A percentile compares a stretch with the other conserved stretches of the same genome.
Conservation (phyloP, 2,329 filamentous ascomycete genomes). For the Clarireedia sp. region DNA sequence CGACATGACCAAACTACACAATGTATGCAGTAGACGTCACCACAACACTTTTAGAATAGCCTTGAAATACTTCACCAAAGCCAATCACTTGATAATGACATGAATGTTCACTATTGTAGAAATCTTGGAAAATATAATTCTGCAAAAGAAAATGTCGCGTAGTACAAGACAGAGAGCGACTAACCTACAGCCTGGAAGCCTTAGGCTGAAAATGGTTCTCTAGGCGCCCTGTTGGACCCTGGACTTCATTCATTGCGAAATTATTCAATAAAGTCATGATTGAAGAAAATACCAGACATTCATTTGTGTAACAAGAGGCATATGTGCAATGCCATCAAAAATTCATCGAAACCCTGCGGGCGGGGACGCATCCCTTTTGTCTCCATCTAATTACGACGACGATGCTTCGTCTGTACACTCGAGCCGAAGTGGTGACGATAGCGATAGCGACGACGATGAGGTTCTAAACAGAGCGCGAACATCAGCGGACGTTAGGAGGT, state of each 20-base stretch:
- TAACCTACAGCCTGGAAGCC: not conserved
- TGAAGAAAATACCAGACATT: not conserved
- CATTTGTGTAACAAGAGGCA: not conserved
- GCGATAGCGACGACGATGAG: slow-evolving; percentile 69
- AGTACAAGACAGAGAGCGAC: not conserved
- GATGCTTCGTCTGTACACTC: slow-evolving; percentile 60
- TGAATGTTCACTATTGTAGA: not conserved
- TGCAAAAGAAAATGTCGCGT: not conserved
- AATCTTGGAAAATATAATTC: not conserved
- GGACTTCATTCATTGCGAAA: not conserved
- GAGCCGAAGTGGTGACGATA: slow-evolving; percentile 60
- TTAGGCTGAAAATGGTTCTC: not conserved
- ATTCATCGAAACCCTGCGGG: not conserved
- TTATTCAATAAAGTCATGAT: not conserved
- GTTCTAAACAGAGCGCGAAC: slow-evolving; percentile 57
- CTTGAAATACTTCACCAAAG: too few relatives aligned
- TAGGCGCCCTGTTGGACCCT: not conserved
- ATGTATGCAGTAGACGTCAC: not conserved
- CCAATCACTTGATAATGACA: not conserved
- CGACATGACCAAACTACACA: not conserved
- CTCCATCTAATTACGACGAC: slow-evolving; percentile 26
- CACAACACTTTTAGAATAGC: too few relatives aligned
- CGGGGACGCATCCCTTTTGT: slow-evolving; percentile 23
- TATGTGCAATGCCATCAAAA: slow-evolving; percentile 10
- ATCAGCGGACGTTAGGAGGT: slow-evolving; percentile 59